Base-by-base conservation (phyloP, 192 early-diverging fungal species). In the Backusella westeae region DNA sequence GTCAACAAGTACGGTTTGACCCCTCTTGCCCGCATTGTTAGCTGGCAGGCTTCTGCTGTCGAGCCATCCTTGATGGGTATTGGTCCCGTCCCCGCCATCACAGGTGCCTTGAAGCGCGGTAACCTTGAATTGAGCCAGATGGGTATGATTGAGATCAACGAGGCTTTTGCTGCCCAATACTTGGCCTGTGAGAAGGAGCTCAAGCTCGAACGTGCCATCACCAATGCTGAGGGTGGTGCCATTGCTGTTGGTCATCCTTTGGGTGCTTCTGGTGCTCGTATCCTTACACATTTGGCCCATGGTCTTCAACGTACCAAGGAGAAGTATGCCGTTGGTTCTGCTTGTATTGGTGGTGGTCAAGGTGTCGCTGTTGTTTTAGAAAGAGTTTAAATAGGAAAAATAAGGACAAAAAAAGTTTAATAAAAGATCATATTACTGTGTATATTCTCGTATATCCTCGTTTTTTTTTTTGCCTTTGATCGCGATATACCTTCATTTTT, bases 21-120 rank as follows among this genome's bases (percentile, higher is more conserved):
- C 74, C 96, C 96, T 53, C 77, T 99, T 42, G 95, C 95, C 32
- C 91, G 93, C 78, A 87, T 97, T 59, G 93, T 97, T 19, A 90
- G 88, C 79, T 97, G 93, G 90, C 86, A 90, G 75, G 91, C 92
- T 36, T 88, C 92, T 66, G 96, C 95, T 42, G 95, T 96, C 34
- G 96, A 98, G 70, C 96, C 96, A 73, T 89, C 85, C 56, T 93
- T 97, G 85, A 98, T 98, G 96, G 96, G 96, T 85, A 95, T 97
- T 72, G 98, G 98, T 21, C 98, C 98, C 14, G 96, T 95, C 56
- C 91, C 92, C 15, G 96, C 98, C 73, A 97, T 98, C 75, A 87
- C 89, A 34, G 92, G 88, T 12, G 96, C 93, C 14, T 89, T 99
- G 74, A 92, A 91, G 76, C 89, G 90, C 78, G 93, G 96, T 53